Base-by-base conservation (phyloP, 2,329 filamentous ascomycete species). In the Fusarium pseudoanthophilum region DNA sequence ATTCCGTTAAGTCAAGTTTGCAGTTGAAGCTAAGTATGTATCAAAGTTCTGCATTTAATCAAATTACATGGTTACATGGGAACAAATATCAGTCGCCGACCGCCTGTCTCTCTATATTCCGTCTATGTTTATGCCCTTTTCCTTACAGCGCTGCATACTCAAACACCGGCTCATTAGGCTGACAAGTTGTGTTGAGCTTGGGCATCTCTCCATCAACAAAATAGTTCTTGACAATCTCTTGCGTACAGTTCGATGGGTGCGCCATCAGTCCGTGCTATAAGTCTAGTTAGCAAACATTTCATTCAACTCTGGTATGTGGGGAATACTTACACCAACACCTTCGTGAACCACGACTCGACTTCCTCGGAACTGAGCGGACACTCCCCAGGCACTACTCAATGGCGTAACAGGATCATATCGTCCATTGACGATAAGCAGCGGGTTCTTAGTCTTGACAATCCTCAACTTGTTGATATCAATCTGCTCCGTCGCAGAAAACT, bases 341-440 rank as follows among this genome's bases (percentile, higher is more conserved):
- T 68, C 56, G 7, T 68, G 65, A 2, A 68, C 42, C 24, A 68
- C 11, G 8, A 68, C 28, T 11, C 65, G 46, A 24, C 65, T 68
- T 48, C 56, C 56, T 28, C 30, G 37, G 4, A 68, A 68, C 4
- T 45, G 16, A 3, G 64, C 15, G 2, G 65, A 60, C 5, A 68
- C 36, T 2, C 60, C 42, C 65, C 55, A 68, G 0, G 65, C 64
- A 16, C 64, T 40, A 2, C 48, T 52, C 3, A 68, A 43, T 0
- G 64, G 26, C 0, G 65, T 68, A 0, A 26, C 30, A 0, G 65
- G 65, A 7, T 68, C 65, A 1, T 62, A 68, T 30, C 21, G 9
- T 2, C 65, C 64, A 5, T 68, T 68, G 0, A 67, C 26, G 11
- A 68, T 3, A 5, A 68, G 30, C 4, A 67, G 39, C 2, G 65